These are phyloP conservation scores for Ambrosia hybrid DNA, from an alignment of 140 eudicot genomes.

Conservation along the genomic window DNA sequence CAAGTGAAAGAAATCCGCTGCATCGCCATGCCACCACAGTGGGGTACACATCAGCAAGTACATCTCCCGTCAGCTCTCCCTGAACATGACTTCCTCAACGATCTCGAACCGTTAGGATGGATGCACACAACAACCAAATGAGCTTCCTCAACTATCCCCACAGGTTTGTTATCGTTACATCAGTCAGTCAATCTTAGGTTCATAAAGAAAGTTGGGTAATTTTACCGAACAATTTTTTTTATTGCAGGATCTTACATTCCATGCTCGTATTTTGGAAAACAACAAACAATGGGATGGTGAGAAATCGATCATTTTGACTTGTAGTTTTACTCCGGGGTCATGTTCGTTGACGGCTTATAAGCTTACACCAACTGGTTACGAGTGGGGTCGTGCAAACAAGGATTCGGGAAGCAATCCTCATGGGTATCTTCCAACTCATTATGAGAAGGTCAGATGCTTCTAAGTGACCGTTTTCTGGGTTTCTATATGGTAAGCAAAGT, in stretches of 20 bases:
- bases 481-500: constrained; percentile 81
- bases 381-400: constrained; percentile 94
- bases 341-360: constrained; percentile 96
- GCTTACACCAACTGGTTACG: constrained; percentile 94
- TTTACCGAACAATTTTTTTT: neutral
- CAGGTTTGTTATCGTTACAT: constrained; percentile 52
- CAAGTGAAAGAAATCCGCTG: constrained; percentile 98
- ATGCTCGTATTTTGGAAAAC: constrained; percentile 81
- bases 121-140: constrained; percentile 99
- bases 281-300: constrained; percentile 99
- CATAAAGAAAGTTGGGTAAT: neutral
- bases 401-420: constrained; percentile 91
- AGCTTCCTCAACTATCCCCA: constrained; percentile 98
- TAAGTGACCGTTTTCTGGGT: constrained; percentile 97
- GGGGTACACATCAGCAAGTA: constrained; percentile 99
- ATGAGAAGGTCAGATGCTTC: constrained; percentile 98
- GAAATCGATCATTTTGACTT: constrained; percentile 82
- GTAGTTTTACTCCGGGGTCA: constrained; percentile 99
- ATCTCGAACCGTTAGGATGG: constrained; percentile 99
- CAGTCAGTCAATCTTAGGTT: neutral
- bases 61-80: constrained; percentile 95
- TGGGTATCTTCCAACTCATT: constrained; percentile 92
- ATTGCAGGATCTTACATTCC: constrained; percentile 76
- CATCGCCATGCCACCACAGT: constrained; percentile 96
- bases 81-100: constrained; percentile 92